Percentiles rank a stretch among this genome's conserved stretches.
Evolutionary conservation across 2,329 filamentous ascomycete genomes (phyloP).

Genomic region (Calycina herbarum): DNA sequence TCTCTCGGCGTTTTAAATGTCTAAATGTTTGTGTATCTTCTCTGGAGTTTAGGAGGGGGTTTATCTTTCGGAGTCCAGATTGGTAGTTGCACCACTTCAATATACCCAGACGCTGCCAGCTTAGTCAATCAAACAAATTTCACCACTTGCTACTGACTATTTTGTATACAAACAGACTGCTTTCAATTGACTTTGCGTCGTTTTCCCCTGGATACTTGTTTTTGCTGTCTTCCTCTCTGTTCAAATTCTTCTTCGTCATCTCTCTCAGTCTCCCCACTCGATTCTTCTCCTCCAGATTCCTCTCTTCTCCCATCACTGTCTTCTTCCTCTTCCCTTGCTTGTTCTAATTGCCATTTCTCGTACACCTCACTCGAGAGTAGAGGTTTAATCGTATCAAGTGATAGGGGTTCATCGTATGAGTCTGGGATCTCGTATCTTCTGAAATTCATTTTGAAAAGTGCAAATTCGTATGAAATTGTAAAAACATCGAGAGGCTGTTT

Average conservation of each 20-base stretch:
- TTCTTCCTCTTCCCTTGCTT: neutral
- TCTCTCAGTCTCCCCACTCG: neutral
- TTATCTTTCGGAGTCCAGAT: too few species aligned
- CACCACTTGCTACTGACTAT: too few species aligned
- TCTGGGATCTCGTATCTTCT: neutral
- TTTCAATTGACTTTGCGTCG: too few species aligned
- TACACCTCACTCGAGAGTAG: slow-evolving; percentile 1
- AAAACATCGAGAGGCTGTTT: too few species aligned
- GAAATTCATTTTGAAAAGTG: slow-evolving; percentile 1
- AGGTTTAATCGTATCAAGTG: neutral
- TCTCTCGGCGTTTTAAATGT: too few species aligned
- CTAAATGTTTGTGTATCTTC: too few species aligned
- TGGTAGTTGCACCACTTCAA: too few species aligned
- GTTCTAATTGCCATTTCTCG: neutral
- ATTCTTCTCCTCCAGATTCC: neutral
- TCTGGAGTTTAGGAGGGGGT: too few species aligned
- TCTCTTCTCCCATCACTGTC: too few species aligned
- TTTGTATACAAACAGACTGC: too few species aligned
- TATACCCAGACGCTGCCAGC: too few species aligned
- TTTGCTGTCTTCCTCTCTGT: neutral
- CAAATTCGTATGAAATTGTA: neutral
- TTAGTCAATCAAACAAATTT: too few species aligned
- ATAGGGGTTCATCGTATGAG: neutral
- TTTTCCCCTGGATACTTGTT: neutral
- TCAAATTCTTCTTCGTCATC: neutral